Percentiles rank a stretch among this genome's conserved stretches.
Evolutionary conservation across 108 stramenopile genomes (phyloP).

Genomic region (Poteriospumella lacustris): DNA sequence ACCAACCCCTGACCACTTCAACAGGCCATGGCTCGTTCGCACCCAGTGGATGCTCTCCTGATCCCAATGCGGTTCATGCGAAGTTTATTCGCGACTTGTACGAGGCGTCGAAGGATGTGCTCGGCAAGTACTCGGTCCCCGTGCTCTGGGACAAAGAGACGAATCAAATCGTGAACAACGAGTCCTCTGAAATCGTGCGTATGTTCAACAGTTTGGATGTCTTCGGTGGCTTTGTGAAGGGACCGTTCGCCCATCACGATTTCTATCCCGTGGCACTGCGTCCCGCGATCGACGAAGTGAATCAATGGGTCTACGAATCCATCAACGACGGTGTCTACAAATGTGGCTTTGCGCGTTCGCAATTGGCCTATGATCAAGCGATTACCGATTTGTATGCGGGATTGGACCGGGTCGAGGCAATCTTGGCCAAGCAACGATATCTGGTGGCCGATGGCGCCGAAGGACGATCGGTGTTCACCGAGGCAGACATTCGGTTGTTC

Average conservation of each 20-base stretch:
- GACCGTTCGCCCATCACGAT: constrained; percentile 61
- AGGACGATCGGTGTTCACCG: constrained; percentile 78
- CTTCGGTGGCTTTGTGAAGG: constrained; percentile 55
- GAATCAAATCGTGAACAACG: constrained; percentile 90
- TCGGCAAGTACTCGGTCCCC: constrained; percentile 81
- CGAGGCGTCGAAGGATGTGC: constrained; percentile 57
- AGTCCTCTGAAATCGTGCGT: constrained; percentile 87
- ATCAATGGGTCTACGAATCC: constrained; percentile 75
- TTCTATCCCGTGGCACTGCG: constrained; percentile 73
- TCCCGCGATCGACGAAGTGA: constrained; percentile 69
- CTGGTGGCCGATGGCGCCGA: constrained; percentile 33
- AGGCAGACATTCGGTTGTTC: constrained; percentile 86
- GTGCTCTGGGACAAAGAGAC: constrained; percentile 86
- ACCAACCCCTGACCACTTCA: constrained; percentile 49
- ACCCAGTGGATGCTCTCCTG: background rate
- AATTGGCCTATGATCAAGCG: constrained; percentile 81
- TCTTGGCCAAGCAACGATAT: constrained; percentile 61
- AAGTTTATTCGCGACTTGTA: constrained; percentile 73
- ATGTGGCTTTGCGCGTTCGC: constrained; percentile 88
- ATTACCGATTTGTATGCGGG: constrained; percentile 75
- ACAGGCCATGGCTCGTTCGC: constrained; percentile 54
- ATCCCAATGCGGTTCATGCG: constrained; percentile 53
- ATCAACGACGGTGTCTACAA: constrained; percentile 95
- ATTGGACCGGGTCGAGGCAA: constrained; percentile 72
- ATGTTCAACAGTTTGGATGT: constrained; percentile 91